Percentiles rank a stretch among this genome's conserved stretches.
Evolutionary conservation across 2,329 filamentous ascomycete species (phyloP).

Genomic region (Penicillium occitanis): DNA sequence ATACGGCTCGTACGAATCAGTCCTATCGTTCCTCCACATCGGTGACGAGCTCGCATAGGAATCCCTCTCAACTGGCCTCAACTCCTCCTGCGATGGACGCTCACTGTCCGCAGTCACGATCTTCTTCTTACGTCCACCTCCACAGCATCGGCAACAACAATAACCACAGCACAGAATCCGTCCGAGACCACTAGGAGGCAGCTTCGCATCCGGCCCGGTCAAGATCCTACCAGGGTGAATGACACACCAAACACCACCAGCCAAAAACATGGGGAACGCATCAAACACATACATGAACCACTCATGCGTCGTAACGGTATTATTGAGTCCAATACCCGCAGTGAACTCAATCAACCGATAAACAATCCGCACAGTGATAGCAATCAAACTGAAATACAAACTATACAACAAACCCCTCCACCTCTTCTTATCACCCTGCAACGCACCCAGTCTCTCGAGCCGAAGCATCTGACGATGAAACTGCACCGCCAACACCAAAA

Average conservation of each 20-base stretch:
- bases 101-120: not conserved
- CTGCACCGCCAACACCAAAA: constrained; percentile 48
- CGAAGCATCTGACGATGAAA: constrained; percentile 49
- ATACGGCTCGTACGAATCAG: constrained; percentile 8
- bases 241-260: not conserved
- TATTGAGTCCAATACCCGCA: constrained; percentile 35
- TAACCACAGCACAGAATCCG: constrained; percentile 15
- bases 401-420: constrained; percentile 43
- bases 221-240: constrained; percentile 4
- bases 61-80: not conserved
- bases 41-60: not conserved
- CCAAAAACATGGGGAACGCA: constrained; percentile 54
- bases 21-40: not conserved
- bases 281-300: constrained; percentile 55
- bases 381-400: constrained; percentile 52
- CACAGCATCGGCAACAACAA: constrained; percentile 8
- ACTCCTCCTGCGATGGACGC: not conserved
- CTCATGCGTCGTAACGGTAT: constrained; percentile 60
- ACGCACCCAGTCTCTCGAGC: not conserved
- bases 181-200: constrained; percentile 8
- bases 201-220: constrained; percentile 1
- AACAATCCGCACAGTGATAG: constrained; percentile 57
- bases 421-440: not conserved
- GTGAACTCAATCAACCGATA: constrained; percentile 63
- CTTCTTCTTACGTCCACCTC: constrained; percentile 5